Conservation (phyloP, 169 alveolate species). For the Plasmodium chabaudi region DNA sequence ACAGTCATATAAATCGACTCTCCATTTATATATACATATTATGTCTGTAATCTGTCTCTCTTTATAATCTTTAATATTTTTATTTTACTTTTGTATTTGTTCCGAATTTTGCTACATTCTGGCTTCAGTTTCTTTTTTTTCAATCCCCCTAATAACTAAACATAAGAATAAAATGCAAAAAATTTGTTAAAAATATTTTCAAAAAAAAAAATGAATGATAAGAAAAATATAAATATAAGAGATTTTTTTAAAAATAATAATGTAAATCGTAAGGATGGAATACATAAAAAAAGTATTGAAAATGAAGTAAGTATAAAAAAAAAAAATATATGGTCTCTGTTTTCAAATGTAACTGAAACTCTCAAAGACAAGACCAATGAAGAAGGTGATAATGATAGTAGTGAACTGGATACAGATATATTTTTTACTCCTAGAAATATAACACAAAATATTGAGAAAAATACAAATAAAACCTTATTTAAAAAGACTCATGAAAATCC, state of each 20-base stretch:
- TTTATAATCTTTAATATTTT: too few species aligned
- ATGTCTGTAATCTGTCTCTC: too few species aligned
- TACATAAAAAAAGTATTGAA: background rate
- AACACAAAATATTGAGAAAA: background rate
- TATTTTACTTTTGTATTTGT: too few species aligned
- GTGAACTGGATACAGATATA: conserved; percentile 3
- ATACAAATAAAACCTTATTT: conserved; percentile 10
- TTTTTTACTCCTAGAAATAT: conserved; percentile 41
- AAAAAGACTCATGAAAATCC: conserved; percentile 26
- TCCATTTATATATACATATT: too few species aligned
- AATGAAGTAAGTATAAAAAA: conserved; percentile 5
- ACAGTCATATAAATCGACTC: too few species aligned
- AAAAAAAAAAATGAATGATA: background rate
- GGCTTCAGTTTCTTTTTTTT: background rate
- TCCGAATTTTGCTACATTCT: background rate
- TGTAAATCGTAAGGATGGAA: background rate
- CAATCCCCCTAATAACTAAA: background rate
- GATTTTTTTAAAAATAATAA: conserved; percentile 6
- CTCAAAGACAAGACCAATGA: background rate
- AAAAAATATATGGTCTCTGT: conserved; percentile 46
- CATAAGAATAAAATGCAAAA: too few species aligned
- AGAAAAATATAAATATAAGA: background rate
- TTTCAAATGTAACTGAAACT: conserved; percentile 26
- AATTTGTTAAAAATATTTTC: too few species aligned
- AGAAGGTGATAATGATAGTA: background rate